Base-by-base conservation (phyloP, 2,329 filamentous ascomycete genomes). In the Xylariaceae sp. region DNA sequence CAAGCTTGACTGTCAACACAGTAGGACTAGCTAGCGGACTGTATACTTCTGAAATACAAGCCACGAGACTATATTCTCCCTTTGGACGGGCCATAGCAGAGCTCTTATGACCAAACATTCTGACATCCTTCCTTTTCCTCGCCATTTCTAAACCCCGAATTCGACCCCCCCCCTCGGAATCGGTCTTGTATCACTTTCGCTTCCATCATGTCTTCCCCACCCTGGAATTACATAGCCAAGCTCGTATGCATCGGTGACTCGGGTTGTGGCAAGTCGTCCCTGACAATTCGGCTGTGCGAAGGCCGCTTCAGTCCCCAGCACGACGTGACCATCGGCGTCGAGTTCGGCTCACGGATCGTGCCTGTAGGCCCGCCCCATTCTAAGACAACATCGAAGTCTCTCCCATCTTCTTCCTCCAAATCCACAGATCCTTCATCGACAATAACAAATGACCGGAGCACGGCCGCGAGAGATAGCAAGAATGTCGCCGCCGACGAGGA, bases 221-320 rank as follows among this genome's bases (percentile, higher is more conserved):
- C 92, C 76, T 98, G 94, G 94, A 92, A 98, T 80, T 98, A 96
- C 81, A 99, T 98, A 73, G 93, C 94, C 75, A 99, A 99, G 78
- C 91, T 99, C 69, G 94, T 98, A 72, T 96, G 92, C 79, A 92
- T 99, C 71, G 95, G 95, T 75, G 95, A 98, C 79, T 95, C 90
- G 41, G 95, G 93, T 73, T 96, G 92, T 73, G 95, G 95, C 71
- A 99, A 99, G 82, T 96, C 92, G 61, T 86, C 91, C 76, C 86
- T 97, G 67, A 96, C 93, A 54, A 93, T 97, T 73, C 91, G 94
- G 63, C 90, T 98, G 63, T 97, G 94, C 79, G 94, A 97, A 82
- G 93, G 93, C 69, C 91, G 94, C 74, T 97, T 98, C 81, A 92
- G 91, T 53, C 86, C 90, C 52, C 90, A 95, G 73, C 94, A 97